Evolutionary conservation across 192 early-diverging fungal genomes (phyloP).

Genomic region (Cladochytrium replicatum): DNA sequence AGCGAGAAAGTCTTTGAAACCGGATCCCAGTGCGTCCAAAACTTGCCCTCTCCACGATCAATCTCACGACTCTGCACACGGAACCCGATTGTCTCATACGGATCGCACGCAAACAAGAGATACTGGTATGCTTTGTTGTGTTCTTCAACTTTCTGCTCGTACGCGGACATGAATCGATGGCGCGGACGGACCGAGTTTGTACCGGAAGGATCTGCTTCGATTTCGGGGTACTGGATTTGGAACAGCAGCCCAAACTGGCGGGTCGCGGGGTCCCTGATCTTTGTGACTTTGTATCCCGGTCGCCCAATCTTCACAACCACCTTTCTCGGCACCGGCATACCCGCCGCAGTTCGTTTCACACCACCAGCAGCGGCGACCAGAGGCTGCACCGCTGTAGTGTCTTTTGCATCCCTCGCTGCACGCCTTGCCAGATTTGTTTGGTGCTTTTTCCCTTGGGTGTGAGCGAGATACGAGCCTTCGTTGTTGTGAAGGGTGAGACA

Average conservation of each 20-base stretch:
- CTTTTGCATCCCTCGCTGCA: slow-evolving; percentile 70
- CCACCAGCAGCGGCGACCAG: slow-evolving; percentile 8
- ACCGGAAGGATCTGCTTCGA: slow-evolving; percentile 56
- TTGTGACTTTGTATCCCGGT: slow-evolving; percentile 79
- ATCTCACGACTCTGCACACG: slow-evolving; percentile 89
- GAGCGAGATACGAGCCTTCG: slow-evolving; percentile 91
- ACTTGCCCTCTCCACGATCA: slow-evolving; percentile 74
- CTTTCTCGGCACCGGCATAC: slow-evolving; percentile 44
- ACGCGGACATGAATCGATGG: slow-evolving; percentile 94
- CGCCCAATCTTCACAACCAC: slow-evolving; percentile 89
- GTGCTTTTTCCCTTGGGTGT: slow-evolving; percentile 98
- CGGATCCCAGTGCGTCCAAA: slow-evolving; percentile 92
- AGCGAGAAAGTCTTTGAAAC: slow-evolving; percentile 78
- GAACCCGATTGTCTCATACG: slow-evolving; percentile 90
- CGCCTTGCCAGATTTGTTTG: slow-evolving; percentile 85
- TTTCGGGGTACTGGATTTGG: slow-evolving; percentile 92
- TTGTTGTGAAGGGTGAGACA: slow-evolving; percentile 65
- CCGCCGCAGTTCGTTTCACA: slow-evolving; percentile 14
- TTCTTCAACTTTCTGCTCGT: slow-evolving; percentile 83
- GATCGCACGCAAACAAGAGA: slow-evolving; percentile 88
- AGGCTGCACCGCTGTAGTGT: slow-evolving; percentile 11
- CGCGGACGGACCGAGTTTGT: slow-evolving; percentile 76
- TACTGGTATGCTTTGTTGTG: slow-evolving; percentile 88
- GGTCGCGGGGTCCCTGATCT: slow-evolving; percentile 79
- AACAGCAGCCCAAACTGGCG: slow-evolving; percentile 84